Evolutionary conservation across 1,284 basidiomycete genomes (phyloP), one percentile per base, ranked within the genome.

Genomic region (Cryptococcus sp.): DNA sequence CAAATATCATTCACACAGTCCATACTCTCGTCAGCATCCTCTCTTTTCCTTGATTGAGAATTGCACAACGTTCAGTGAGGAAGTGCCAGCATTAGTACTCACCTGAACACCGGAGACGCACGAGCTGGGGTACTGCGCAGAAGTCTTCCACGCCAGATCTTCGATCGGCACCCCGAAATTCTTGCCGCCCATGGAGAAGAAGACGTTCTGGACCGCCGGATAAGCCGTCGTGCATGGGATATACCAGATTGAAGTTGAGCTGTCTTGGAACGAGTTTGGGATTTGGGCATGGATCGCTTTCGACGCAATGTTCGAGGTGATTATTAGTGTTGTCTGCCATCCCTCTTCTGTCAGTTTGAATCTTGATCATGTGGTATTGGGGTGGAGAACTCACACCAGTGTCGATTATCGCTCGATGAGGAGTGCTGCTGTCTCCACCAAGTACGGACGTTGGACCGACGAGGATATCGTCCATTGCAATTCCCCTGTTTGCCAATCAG

Each of bases 31-130:
- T 38, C 38, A 23, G n/a, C 22, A 23, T 35, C n/a, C 13, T 8
- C n/a, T 13, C 2, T 8, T 22, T n/a, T n/a, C n/a, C n/a, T n/a
- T n/a, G n/a, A n/a, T n/a, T n/a, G n/a, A n/a, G n/a, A n/a, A n/a
- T n/a, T n/a, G n/a, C n/a, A n/a, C n/a, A n/a, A n/a, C n/a, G n/a
- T n/a, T n/a, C n/a, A 16, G 41, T 42, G 16, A 16, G 7, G 41
- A 45, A 10, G 17, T 23, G 8, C 15, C 17, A n/a, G 20, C 3
- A 5, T 2, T 6, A 6, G 27, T 7, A 50, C 66, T 48, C 47
- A 68, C 64, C 52, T 68, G 67, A 13, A 69, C 58, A 43, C 65
- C 67, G 3, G 65, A 66, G 35, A 69, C 57, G 46, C 67, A 69
- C 52, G 58, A 38, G 16, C 57, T 59, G 11, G 47, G 30, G 40